Evolutionary conservation across 2,329 filamentous ascomycete species (phyloP), one percentile per base, ranked within the genome.

Genomic region (Seiridium unicorne): DNA sequence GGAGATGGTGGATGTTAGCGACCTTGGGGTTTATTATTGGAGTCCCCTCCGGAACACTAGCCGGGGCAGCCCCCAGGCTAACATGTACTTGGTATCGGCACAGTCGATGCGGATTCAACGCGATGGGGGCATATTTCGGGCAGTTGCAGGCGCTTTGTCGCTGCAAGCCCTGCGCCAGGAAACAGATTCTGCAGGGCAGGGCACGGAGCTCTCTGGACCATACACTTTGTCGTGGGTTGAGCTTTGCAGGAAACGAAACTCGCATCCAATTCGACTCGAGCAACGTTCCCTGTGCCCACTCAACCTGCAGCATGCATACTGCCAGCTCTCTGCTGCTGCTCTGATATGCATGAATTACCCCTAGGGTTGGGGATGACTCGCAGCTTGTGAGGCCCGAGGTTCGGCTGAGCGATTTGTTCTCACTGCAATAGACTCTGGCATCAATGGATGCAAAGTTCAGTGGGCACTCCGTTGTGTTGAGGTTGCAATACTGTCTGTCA

Each of bases 361-460:
- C 49, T 53, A 38, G 34, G 18, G 38, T 32, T 53, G 49, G 42
- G 18, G 54, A 57, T 57, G 54, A 57, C 54, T 57, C 54, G 54
- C 54, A 57, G 54, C 46, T 34, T 26, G 54, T 38, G 11, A 34
- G n/a, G 42, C 42, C 44, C 31, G 7, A 35, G 35, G 32, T 36
- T 53, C 18, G 31, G 31, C 18, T 53, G 49, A 53, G 49, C 38
- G 49, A 53, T 53, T 53, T 53, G 49, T 36, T 53, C 38, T 53
- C 34, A 13, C 13, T 7, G 7, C 38, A 42, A 42, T 8, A 42
- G 13, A 26, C 18, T 26, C 18, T 26, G 18, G 18, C 2, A 26
- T 26, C 18, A 26, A 26, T 26, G 18, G 18, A 26, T 26, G 18
- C 18, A 26, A 26, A 26, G 18, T 26, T 26, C 18, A 26, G 18